Conservation (phyloP, 306 rosid species). For the Castanopsis chinensis region DNA sequence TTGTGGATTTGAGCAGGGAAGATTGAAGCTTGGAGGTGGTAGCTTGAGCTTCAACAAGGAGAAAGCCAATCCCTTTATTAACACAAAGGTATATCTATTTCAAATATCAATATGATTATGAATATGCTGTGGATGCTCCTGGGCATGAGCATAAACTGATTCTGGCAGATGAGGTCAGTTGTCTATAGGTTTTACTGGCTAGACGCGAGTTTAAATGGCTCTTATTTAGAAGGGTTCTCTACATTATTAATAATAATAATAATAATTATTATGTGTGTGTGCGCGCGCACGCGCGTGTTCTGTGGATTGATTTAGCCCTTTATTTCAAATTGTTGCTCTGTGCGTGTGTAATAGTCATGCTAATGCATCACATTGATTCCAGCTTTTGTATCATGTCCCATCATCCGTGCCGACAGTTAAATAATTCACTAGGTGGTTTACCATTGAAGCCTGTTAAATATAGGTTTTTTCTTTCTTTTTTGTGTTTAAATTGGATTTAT, state of each 20-base stretch:
- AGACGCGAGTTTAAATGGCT: neutral
- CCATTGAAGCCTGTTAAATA: neutral
- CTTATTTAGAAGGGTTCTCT: neutral
- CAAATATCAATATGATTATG: too few species aligned
- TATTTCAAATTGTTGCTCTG: neutral
- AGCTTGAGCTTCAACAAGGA: slow-evolving; percentile 44
- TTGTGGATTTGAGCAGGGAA: slow-evolving; percentile 38
- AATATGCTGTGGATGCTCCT: neutral
- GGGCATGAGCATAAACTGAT: too few species aligned
- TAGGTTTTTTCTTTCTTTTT: neutral
- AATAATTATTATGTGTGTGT: too few species aligned
- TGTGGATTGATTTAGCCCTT: neutral
- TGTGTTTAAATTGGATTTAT: neutral
- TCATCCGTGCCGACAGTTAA: neutral
- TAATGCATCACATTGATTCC: neutral
- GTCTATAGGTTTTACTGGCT: too few species aligned
- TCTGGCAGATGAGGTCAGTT: too few species aligned
- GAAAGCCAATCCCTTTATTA: slow-evolving; percentile 27
- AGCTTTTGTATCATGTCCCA: neutral
- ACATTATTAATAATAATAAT: too few species aligned
- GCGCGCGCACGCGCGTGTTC: neutral
- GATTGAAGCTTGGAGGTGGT: slow-evolving; percentile 38
- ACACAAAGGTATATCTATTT: slow-evolving; percentile 36
- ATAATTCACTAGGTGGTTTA: neutral
- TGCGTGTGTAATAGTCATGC: neutral